These are phyloP conservation scores for Pythium volutum DNA, from an alignment of 352 stramenopile species.

Conservation along the genomic window DNA sequence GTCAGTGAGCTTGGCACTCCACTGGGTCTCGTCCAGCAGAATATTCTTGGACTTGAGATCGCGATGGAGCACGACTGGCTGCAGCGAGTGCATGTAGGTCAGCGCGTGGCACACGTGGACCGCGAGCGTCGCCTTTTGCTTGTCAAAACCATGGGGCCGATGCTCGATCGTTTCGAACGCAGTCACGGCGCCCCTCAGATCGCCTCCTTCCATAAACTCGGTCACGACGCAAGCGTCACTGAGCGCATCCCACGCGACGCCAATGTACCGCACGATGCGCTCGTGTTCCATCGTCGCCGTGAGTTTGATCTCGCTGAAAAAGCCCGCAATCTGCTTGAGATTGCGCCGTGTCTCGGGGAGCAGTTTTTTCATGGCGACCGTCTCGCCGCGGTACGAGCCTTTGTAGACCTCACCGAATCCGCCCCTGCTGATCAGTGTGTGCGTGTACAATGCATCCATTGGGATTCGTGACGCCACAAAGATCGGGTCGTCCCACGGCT, in stretches of 20 bases:
- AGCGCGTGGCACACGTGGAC: slow-evolving; percentile 27
- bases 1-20: slow-evolving; percentile 33
- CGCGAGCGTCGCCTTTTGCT: slow-evolving; percentile 26
- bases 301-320: slow-evolving; percentile 29
- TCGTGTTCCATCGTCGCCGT: slow-evolving; percentile 22
- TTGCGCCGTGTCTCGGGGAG: slow-evolving; percentile 1
- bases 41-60: slow-evolving; percentile 28
- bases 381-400: slow-evolving; percentile 12
- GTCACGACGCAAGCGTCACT: slow-evolving; percentile 27
- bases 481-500: slow-evolving; percentile 17
- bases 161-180: slow-evolving; percentile 6
- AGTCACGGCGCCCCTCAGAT: slow-evolving; percentile 22
- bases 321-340: slow-evolving; percentile 16
- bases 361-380: slow-evolving; percentile 24
- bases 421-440: slow-evolving; percentile 15
- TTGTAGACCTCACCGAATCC: slow-evolving; percentile 24
- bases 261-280: slow-evolving; percentile 28
- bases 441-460: slow-evolving; percentile 11
- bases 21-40: slow-evolving; percentile 23
- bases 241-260: slow-evolving; percentile 26
- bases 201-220: slow-evolving; percentile 31
- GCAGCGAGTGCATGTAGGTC: slow-evolving; percentile 34
- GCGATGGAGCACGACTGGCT: slow-evolving; percentile 21
- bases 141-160: slow-evolving; percentile 14
- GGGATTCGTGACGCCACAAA: slow-evolving; percentile 19